These are phyloP conservation scores for Strobilomyces dryophilus DNA, from an alignment of 768 basidiomycete species.

Conservation along the genomic window DNA sequence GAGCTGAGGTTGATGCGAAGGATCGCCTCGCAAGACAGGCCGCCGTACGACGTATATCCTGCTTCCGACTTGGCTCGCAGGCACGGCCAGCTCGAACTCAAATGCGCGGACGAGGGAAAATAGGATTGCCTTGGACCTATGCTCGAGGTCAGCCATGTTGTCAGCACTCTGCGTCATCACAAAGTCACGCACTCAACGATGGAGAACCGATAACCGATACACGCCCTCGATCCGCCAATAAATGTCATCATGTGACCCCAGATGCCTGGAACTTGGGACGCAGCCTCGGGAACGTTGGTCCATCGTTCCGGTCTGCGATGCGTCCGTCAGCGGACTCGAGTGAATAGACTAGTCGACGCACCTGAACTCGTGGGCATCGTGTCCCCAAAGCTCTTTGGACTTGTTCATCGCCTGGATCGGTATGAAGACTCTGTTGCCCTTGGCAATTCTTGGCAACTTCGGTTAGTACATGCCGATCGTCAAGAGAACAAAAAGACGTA, in stretches of 20 bases:
- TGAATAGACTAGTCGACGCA: constrained; percentile 18
- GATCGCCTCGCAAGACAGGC: constrained; percentile 41
- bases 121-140: constrained; percentile 40
- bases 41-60: constrained; percentile 35
- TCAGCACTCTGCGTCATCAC: not conserved
- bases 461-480: not conserved
- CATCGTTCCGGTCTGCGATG: constrained; percentile 59
- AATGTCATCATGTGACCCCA: constrained; percentile 61
- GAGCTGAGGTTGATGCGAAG: constrained; percentile 15
- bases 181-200: constrained; percentile 45
- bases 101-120: constrained; percentile 50
- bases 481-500: constrained; percentile 13
- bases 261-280: constrained; percentile 49
- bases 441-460: constrained; percentile 26
- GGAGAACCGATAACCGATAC: constrained; percentile 66
- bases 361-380: constrained; percentile 61
- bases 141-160: not conserved
- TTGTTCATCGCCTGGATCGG: too few relatives aligned
- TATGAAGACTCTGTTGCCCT: constrained; percentile 37
- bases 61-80: constrained; percentile 37
- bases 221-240: constrained; percentile 59
- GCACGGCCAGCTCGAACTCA: constrained; percentile 50
- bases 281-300: constrained; percentile 43
- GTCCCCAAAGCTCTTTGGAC: constrained; percentile 50
- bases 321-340: not conserved